Conservation (phyloP, 441 rosid genomes). For the Eugenia klotzschiana region DNA sequence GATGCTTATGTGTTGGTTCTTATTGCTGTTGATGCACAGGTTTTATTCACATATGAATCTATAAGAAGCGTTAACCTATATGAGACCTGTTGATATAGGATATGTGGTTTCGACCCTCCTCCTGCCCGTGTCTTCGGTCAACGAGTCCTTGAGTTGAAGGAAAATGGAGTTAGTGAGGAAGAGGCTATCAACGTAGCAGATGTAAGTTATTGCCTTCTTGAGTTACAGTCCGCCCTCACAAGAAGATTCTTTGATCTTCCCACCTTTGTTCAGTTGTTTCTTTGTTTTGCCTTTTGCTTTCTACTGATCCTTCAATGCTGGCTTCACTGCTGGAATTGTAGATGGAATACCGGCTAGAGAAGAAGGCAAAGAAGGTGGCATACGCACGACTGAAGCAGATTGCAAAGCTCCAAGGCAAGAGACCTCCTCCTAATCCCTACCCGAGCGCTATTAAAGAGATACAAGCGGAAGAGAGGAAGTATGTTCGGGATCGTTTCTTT, state of each 20-base stretch:
- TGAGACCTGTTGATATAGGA: slow-evolving; percentile 21
- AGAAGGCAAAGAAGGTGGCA: slow-evolving; percentile 45
- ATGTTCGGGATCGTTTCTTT: slow-evolving; percentile 24
- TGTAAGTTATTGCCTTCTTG: slow-evolving; percentile 22
- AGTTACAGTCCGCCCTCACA: background rate
- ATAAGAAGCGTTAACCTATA: background rate
- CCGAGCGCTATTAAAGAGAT: slow-evolving; percentile 42
- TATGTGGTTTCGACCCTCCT: slow-evolving; percentile 43
- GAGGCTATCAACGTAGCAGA: slow-evolving; percentile 71
- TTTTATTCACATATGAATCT: background rate
- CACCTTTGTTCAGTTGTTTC: background rate
- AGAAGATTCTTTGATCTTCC: background rate
- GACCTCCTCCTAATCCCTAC: slow-evolving; percentile 67
- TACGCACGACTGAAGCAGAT: slow-evolving; percentile 48
- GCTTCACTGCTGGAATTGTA: background rate
- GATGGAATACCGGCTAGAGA: slow-evolving; percentile 61
- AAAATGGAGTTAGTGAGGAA: slow-evolving; percentile 53
- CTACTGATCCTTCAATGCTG: background rate
- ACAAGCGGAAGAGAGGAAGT: slow-evolving; percentile 37
- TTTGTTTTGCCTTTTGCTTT: background rate
- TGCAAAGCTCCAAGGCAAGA: slow-evolving; percentile 43
- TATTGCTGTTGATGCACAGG: background rate
- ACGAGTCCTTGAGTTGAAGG: slow-evolving; percentile 60
- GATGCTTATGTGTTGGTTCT: background rate
- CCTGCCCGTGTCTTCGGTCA: slow-evolving; percentile 51